phyloP scores from a whole-genome alignment of 257 asterid species.

The Jacaranda mimosifolia region DNA sequence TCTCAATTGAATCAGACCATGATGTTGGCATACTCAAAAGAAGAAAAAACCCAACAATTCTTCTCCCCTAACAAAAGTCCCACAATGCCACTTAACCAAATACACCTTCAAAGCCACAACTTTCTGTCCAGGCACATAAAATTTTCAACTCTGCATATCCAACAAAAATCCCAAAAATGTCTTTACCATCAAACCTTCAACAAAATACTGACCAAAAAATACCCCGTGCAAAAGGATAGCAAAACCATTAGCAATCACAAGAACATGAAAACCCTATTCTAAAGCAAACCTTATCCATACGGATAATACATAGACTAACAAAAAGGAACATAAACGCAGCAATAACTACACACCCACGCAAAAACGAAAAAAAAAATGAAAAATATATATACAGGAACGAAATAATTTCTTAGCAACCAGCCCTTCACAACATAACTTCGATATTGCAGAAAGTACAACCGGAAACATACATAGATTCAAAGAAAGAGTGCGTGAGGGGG shows the following conservation, averaged over 20 bases:
- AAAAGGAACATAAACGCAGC: constrained; percentile 29
- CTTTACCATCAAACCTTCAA: constrained; percentile 50
- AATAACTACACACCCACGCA: not conserved
- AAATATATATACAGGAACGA: not conserved
- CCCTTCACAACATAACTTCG: constrained; percentile 8
- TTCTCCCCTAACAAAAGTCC: constrained; percentile 39
- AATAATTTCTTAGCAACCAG: constrained; percentile 13
- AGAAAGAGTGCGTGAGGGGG: not conserved
- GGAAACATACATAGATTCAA: not conserved
- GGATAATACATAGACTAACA: not conserved
- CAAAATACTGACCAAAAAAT: not conserved
- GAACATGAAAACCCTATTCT: constrained; percentile 21
- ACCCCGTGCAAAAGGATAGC: not conserved
- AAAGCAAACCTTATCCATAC: constrained; percentile 6
- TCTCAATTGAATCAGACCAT: constrained; percentile 82
- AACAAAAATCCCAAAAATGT: constrained; percentile 42
- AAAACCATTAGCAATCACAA: constrained; percentile 17
- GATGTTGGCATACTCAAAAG: constrained; percentile 75
- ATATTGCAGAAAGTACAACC: not conserved
- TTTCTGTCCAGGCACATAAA: constrained; percentile 35
- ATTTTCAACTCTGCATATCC: constrained; percentile 44
- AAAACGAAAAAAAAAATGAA: not conserved
- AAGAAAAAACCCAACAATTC: constrained; percentile 42
- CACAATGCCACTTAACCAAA: constrained; percentile 31
- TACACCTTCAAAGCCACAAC: constrained; percentile 37